phyloP scores from a whole-genome alignment of 495 filamentous ascomycete genomes.

The Trypethelium eluteriae region DNA sequence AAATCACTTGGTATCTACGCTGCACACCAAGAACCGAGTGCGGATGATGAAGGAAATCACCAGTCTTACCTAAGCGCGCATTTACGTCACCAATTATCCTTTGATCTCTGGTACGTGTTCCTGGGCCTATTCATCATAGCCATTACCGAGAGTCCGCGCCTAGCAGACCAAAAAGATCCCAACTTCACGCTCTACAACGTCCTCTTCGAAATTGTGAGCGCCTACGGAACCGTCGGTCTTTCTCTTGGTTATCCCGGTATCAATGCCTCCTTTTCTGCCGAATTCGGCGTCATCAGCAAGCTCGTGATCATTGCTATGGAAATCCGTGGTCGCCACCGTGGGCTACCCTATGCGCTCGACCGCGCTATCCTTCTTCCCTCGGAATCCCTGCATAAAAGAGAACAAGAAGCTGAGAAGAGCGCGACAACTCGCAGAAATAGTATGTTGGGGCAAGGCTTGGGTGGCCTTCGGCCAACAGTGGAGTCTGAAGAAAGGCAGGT shows the following conservation, averaged over 20 bases:
- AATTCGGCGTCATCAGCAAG: constrained; percentile 77
- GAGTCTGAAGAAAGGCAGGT: not conserved
- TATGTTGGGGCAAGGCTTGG: constrained; percentile 3
- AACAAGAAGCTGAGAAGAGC: constrained; percentile 51
- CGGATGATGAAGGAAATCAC: constrained; percentile 45
- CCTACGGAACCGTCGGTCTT: constrained; percentile 91
- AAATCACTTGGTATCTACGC: constrained; percentile 76
- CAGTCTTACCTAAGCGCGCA: constrained; percentile 81
- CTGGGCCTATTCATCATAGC: constrained; percentile 79
- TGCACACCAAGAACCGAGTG: constrained; percentile 38
- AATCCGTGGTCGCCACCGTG: constrained; percentile 84
- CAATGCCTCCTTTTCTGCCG: constrained; percentile 69
- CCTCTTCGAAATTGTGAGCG: constrained; percentile 84
- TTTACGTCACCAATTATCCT: constrained; percentile 80
- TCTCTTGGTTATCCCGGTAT: constrained; percentile 68
- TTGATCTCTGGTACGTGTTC: constrained; percentile 93
- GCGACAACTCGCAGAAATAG: constrained; percentile 9
- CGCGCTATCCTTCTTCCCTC: constrained; percentile 79
- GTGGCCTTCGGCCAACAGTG: not conserved
- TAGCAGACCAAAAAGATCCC: constrained; percentile 50
- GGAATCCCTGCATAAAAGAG: constrained; percentile 63
- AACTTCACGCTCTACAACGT: constrained; percentile 72
- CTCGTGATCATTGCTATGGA: constrained; percentile 91
- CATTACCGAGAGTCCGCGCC: constrained; percentile 64
- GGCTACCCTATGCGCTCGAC: constrained; percentile 84